Conservation (phyloP, 1,139 yeast genomes). For the Geotrichum carabidarum region DNA sequence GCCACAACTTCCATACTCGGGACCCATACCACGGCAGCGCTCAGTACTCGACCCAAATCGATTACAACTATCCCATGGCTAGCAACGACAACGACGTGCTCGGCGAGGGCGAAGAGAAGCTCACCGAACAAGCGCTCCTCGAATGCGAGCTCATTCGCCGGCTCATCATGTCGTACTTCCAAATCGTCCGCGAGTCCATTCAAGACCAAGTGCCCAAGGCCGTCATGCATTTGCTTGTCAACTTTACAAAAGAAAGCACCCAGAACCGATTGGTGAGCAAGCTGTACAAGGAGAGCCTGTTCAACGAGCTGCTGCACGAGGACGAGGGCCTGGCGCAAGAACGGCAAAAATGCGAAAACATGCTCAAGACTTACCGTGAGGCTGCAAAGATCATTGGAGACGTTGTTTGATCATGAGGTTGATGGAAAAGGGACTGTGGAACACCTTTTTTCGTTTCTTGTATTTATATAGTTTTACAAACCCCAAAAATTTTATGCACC, state of each 20-base stretch:
- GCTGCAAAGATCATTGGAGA: constrained; percentile 87
- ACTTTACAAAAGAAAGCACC: constrained; percentile 76
- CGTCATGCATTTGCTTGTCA: constrained; percentile 91
- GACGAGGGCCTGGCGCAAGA: constrained; percentile 88
- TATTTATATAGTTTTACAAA: background rate
- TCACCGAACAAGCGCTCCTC: constrained; percentile 82
- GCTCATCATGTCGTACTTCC: constrained; percentile 85
- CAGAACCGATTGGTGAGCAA: constrained; percentile 90
- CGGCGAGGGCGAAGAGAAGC: constrained; percentile 28
- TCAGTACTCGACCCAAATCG: background rate
- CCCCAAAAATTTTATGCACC: background rate
- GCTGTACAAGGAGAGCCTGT: constrained; percentile 75
- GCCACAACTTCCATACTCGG: background rate
- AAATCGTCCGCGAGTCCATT: constrained; percentile 86
- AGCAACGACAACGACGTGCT: constrained; percentile 21
- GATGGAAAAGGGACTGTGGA: background rate
- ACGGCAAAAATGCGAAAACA: constrained; percentile 77
- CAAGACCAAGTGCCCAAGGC: constrained; percentile 98
- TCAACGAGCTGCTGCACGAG: constrained; percentile 81
- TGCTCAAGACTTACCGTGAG: constrained; percentile 78
- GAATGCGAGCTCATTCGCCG: constrained; percentile 93
- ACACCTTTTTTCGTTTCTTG: background rate
- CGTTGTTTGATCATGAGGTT: constrained; percentile 49
- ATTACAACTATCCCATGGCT: background rate
- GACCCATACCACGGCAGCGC: background rate